These are phyloP conservation scores for Ogataea chonburiensis DNA, from an alignment of 805 yeast species.

Conservation along the genomic window DNA sequence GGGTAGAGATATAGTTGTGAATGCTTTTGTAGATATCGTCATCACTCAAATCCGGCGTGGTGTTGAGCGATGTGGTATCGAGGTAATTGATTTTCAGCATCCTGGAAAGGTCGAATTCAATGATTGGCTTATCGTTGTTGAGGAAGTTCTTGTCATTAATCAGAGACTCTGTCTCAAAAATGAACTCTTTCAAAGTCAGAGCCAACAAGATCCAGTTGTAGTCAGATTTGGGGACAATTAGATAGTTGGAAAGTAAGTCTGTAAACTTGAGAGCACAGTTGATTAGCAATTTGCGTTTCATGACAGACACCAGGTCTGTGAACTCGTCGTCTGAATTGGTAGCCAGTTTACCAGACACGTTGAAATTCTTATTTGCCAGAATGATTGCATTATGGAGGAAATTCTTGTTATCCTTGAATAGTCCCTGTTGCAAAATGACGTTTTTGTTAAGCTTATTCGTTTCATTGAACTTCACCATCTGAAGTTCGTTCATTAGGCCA, in stretches of 20 bases:
- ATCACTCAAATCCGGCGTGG: constrained; percentile 13
- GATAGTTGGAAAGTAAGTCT: constrained; percentile 48
- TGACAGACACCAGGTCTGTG: constrained; percentile 38
- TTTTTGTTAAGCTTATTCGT: constrained; percentile 26
- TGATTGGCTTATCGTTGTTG: constrained; percentile 27
- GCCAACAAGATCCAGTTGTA: constrained; percentile 46
- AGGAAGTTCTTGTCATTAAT: constrained; percentile 22
- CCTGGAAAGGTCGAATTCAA: constrained; percentile 26
- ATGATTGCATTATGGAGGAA: constrained; percentile 53
- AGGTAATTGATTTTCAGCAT: constrained; percentile 16
- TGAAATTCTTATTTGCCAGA: constrained; percentile 45
- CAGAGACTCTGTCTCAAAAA: constrained; percentile 27
- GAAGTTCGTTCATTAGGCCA: constrained; percentile 35
- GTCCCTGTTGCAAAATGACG: constrained; percentile 25
- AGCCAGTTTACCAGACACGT: constrained; percentile 24
- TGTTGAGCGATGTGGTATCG: constrained; percentile 17
- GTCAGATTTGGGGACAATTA: constrained; percentile 40
- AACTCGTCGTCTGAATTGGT: constrained; percentile 25
- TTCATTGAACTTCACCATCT: constrained; percentile 32
- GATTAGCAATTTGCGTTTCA: constrained; percentile 48
- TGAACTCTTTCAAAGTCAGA: constrained; percentile 48
- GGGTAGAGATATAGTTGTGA: constrained; percentile 21
- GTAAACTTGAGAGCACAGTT: constrained; percentile 49
- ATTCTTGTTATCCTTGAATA: constrained; percentile 38
- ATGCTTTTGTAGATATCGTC: constrained; percentile 25